phyloP scores from a whole-genome alignment of 306 rosid species.

The Citrullus colocynthis region DNA sequence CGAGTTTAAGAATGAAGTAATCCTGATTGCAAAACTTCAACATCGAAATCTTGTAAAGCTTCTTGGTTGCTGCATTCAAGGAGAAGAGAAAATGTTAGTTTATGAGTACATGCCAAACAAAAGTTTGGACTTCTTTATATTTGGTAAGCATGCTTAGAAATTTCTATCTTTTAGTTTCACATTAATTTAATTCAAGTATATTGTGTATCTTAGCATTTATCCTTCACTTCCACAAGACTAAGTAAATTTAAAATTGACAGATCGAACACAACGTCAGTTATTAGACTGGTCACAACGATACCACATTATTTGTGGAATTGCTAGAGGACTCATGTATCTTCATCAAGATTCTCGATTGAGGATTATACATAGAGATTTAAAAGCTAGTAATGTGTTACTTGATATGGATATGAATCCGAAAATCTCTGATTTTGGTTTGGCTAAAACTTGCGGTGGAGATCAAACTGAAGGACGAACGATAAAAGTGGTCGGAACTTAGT shows the following conservation, averaged over 20 bases:
- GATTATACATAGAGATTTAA: slow-evolving; percentile 21
- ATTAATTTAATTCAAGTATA: not conserved
- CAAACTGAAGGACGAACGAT: slow-evolving; percentile 10
- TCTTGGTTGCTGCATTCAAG: slow-evolving; percentile 45
- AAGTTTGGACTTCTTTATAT: slow-evolving; percentile 55
- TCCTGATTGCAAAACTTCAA: slow-evolving; percentile 45
- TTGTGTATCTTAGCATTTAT: not conserved
- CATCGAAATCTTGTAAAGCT: slow-evolving; percentile 59
- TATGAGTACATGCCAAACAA: slow-evolving; percentile 17
- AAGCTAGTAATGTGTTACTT: slow-evolving; percentile 14
- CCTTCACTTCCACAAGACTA: not conserved
- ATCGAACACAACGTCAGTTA: not conserved
- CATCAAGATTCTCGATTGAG: slow-evolving; percentile 23
- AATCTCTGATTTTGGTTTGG: slow-evolving; percentile 20
- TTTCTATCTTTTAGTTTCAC: not conserved
- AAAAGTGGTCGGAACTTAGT: slow-evolving; percentile 19
- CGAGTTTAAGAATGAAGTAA: slow-evolving; percentile 53
- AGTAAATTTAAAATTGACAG: not conserved
- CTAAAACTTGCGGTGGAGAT: slow-evolving; percentile 15
- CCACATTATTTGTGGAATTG: slow-evolving; percentile 6
- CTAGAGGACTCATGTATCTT: slow-evolving; percentile 18
- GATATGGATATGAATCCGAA: slow-evolving; percentile 16
- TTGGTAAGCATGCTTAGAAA: slow-evolving; percentile 27
- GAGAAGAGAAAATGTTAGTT: slow-evolving; percentile 30
- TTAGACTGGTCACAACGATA: slow-evolving; percentile 7